Conservation (phyloP, 495 filamentous ascomycete species). For the Aspergillus asperescens region DNA sequence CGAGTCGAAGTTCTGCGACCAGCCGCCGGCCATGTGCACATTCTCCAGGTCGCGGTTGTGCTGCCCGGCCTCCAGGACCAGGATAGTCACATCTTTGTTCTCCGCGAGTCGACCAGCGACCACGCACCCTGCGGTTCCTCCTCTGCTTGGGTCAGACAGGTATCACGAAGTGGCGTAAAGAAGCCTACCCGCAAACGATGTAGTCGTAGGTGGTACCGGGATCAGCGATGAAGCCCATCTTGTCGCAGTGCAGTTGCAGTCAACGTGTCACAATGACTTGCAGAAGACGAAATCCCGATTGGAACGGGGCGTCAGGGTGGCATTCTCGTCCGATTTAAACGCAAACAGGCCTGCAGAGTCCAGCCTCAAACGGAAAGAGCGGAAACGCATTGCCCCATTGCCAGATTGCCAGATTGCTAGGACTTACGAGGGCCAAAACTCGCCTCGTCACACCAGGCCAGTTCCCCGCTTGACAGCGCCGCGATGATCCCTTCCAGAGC, state of each 20-base stretch:
- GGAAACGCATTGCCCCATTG: no score
- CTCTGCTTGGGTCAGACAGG: slow-evolving; percentile 26
- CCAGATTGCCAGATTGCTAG: no score
- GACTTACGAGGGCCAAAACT: no score
- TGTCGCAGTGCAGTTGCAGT: not conserved
- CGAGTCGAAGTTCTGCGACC: slow-evolving; percentile 44
- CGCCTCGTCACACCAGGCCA: no score
- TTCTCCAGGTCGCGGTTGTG: slow-evolving; percentile 42
- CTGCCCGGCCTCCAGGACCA: slow-evolving; percentile 53
- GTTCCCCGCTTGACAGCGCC: no score
- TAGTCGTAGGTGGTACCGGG: slow-evolving; percentile 25
- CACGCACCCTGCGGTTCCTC: slow-evolving; percentile 56
- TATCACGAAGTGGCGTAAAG: not conserved
- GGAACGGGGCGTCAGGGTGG: no score
- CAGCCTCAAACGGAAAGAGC: no score
- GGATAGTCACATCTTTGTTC: slow-evolving; percentile 45
- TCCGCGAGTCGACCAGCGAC: slow-evolving; percentile 59
- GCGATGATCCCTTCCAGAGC: no score
- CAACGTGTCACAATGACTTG: no score
- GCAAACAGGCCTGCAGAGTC: no score
- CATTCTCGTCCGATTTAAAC: no score
- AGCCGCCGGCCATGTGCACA: slow-evolving; percentile 45
- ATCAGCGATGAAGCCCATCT: slow-evolving; percentile 6
- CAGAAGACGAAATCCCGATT: no score
- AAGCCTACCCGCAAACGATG: slow-evolving; percentile 33